phyloP scores from a whole-genome alignment of 768 basidiomycete genomes.

The button mushroom (Agaricus bisporus) region DNA sequence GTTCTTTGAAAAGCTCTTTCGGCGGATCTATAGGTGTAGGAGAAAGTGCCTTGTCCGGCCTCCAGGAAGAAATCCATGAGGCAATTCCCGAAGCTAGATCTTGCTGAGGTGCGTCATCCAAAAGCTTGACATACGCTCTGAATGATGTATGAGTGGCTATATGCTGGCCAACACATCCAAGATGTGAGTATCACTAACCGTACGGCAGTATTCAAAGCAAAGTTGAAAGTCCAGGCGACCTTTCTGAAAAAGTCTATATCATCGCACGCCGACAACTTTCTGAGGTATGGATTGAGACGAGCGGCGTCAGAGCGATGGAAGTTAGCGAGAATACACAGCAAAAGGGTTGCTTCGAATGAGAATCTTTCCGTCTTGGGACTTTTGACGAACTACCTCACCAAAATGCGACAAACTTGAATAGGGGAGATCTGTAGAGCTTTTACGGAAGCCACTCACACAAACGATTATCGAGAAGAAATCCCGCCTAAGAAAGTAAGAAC shows the following conservation, averaged over 20 bases:
- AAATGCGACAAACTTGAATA: neutral
- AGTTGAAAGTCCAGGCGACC: constrained; percentile 51
- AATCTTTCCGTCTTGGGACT: constrained; percentile 47
- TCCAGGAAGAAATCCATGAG: constrained; percentile 43
- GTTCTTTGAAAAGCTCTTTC: constrained; percentile 50
- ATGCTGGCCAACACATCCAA: neutral
- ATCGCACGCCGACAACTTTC: constrained; percentile 37
- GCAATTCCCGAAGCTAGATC: constrained; percentile 46
- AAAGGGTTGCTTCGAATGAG: constrained; percentile 52
- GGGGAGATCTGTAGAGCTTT: neutral
- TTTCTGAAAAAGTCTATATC: constrained; percentile 50
- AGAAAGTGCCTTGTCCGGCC: constrained; percentile 49
- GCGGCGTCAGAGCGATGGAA: constrained; percentile 71
- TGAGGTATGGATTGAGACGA: constrained; percentile 61
- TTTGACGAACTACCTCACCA: constrained; percentile 42
- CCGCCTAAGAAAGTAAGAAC: constrained; percentile 61
- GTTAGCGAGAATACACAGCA: constrained; percentile 60
- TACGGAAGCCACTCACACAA: constrained; percentile 28
- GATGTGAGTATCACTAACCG: constrained; percentile 32
- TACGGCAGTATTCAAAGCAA: constrained; percentile 42
- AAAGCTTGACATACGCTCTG: constrained; percentile 53
- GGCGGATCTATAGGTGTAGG: constrained; percentile 39
- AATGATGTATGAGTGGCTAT: neutral
- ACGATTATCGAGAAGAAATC: constrained; percentile 54
- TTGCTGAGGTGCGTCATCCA: constrained; percentile 43